Evolutionary conservation across 345 rosid genomes (phyloP).

Genomic region (Citrus medica): DNA sequence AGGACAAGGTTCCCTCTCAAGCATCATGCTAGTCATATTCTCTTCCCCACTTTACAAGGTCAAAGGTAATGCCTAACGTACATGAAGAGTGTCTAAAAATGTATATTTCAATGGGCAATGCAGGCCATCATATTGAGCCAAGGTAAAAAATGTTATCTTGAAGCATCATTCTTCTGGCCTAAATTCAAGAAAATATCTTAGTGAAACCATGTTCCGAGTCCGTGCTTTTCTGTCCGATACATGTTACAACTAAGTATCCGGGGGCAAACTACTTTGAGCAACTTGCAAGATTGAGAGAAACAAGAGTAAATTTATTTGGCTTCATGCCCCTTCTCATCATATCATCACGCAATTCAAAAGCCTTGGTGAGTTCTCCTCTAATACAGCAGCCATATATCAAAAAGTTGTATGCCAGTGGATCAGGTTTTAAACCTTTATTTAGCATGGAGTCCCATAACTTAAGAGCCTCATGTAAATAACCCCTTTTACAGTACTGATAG

Average conservation of each 20-base stretch:
- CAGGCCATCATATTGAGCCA: background rate
- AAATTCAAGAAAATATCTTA: background rate
- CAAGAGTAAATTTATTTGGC: constrained; percentile 23
- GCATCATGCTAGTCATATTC: too few relatives aligned
- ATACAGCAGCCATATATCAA: constrained; percentile 69
- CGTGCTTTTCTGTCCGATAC: background rate
- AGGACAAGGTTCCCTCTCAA: too few relatives aligned
- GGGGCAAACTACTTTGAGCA: background rate
- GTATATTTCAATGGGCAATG: background rate
- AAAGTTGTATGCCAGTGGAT: constrained; percentile 61
- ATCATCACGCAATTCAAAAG: constrained; percentile 61
- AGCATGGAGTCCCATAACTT: constrained; percentile 72
- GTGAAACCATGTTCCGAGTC: background rate
- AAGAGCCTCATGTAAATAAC: constrained; percentile 54
- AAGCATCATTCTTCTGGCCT: background rate
- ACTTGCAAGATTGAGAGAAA: constrained; percentile 16
- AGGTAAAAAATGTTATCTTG: background rate
- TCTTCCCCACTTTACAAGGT: background rate
- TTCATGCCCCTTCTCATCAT: constrained; percentile 60
- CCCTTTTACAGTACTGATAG: constrained; percentile 55
- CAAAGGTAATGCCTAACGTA: background rate
- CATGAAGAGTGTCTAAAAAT: background rate
- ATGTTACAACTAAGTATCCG: background rate
- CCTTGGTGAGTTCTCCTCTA: constrained; percentile 52
- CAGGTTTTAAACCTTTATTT: constrained; percentile 61